These are phyloP conservation scores for Hemisphaericaspora xylanilytica DNA, from an alignment of 1,139 yeast genomes.

Conservation along the genomic window DNA sequence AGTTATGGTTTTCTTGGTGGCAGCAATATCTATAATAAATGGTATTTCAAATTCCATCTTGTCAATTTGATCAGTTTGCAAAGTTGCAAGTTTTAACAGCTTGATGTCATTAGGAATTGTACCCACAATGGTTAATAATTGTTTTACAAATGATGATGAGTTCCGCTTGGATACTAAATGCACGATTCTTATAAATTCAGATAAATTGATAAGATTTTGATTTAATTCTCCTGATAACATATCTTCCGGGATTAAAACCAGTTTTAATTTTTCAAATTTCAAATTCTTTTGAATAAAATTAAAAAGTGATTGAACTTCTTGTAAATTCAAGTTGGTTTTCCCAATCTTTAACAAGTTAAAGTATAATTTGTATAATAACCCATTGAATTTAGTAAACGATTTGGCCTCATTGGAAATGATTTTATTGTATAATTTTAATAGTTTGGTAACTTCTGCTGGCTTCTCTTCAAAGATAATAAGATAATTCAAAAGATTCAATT, in stretches of 20 bases:
- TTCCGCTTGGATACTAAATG: constrained; percentile 10
- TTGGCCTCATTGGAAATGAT: constrained; percentile 18
- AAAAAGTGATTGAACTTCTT: constrained; percentile 26
- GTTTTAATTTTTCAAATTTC: constrained; percentile 25
- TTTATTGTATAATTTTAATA: constrained; percentile 27
- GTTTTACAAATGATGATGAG: constrained; percentile 8
- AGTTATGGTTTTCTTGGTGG: constrained; percentile 13
- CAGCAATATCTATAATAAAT: constrained; percentile 12
- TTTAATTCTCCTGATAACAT: constrained; percentile 23
- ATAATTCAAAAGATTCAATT: constrained; percentile 28
- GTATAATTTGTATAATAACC: constrained; percentile 25
- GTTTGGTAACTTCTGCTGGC: constrained; percentile 13
- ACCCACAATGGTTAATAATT: constrained; percentile 8
- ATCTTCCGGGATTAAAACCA: constrained; percentile 13
- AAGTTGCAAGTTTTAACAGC: constrained; percentile 12
- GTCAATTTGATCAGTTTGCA: constrained; percentile 18
- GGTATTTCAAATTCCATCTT: constrained; percentile 13
- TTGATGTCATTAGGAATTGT: constrained; percentile 16
- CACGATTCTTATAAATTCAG: constrained; percentile 28
- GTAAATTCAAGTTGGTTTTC: constrained; percentile 20
- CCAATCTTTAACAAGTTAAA: constrained; percentile 25
- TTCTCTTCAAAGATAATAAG: constrained; percentile 18
- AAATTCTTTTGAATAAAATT: constrained; percentile 34
- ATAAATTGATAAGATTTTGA: constrained; percentile 21
- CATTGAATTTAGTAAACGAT: constrained; percentile 18